A percentile compares a stretch with the other conserved stretches of the same genome.
Evolutionary conservation across 345 rosid species (phyloP).

Genomic region (Gossypium australe): DNA sequence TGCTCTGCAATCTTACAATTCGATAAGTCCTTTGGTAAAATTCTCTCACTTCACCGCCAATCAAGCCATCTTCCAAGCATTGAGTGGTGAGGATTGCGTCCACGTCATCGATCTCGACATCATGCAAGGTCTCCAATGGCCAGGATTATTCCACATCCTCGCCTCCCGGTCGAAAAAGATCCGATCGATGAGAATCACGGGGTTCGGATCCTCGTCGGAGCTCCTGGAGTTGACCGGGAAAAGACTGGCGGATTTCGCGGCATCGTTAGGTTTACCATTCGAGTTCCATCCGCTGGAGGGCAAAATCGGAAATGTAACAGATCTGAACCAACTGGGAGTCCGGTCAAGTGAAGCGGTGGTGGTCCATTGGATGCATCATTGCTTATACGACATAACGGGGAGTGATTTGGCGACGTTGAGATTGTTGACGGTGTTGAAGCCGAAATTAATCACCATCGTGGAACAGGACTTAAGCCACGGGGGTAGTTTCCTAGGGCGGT

Average conservation of each 20-base stretch:
- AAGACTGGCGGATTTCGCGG: conserved; percentile 79
- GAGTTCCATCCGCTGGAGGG: conserved; percentile 80
- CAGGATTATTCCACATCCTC: conserved; percentile 92
- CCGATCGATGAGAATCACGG: conserved; percentile 75
- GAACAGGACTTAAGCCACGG: conserved; percentile 82
- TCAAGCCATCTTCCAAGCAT: conserved; percentile 83
- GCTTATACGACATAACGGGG: conserved; percentile 80
- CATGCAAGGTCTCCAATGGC: conserved; percentile 99
- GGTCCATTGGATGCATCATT: conserved; percentile 98
- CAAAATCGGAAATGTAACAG: conserved; percentile 58
- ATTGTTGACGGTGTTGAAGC: conserved; percentile 50
- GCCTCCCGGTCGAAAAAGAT: conserved; percentile 73
- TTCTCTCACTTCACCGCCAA: conserved; percentile 97
- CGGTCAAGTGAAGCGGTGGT: conserved; percentile 64
- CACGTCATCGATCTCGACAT: conserved; percentile 92
- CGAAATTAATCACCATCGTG: conserved; percentile 71
- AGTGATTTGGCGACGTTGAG: conserved; percentile 55
- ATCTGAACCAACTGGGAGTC: conserved; percentile 51
- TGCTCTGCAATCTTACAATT: conserved; percentile 79
- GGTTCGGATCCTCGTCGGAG: conserved; percentile 76
- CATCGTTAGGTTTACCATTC: conserved; percentile 68
- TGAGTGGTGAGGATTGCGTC: conserved; percentile 72
- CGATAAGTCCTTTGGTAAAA: conserved; percentile 68
- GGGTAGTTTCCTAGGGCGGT: conserved; percentile 70
- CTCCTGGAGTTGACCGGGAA: conserved; percentile 81